Conservation (phyloP, 441 rosid genomes). For the Populus hybrid region DNA sequence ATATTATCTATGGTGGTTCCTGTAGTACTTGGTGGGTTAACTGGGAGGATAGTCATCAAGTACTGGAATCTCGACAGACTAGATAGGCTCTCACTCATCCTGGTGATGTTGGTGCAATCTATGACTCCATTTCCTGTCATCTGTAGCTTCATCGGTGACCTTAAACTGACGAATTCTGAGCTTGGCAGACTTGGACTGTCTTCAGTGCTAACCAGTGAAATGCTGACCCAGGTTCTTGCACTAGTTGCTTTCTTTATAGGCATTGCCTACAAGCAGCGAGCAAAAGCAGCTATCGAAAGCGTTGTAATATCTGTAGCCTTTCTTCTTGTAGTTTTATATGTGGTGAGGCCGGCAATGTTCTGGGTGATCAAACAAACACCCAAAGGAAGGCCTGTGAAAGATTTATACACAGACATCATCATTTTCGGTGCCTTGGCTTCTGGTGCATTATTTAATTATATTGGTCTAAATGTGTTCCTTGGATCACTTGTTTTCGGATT, state of each 20-base stretch:
- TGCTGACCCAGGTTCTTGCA: neutral
- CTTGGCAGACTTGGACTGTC: slow-evolving; percentile 54
- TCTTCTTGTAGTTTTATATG: neutral
- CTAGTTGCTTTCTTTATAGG: neutral
- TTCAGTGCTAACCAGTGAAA: slow-evolving; percentile 28
- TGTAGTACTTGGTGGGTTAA: neutral
- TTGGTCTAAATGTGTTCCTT: slow-evolving; percentile 3
- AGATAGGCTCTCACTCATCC: neutral
- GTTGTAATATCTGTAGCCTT: neutral
- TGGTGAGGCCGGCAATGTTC: slow-evolving; percentile 38
- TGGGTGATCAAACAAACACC: slow-evolving; percentile 43
- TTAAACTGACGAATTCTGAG: slow-evolving; percentile 55
- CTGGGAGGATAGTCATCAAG: neutral
- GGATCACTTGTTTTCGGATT: slow-evolving; percentile 44
- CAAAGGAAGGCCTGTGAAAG: slow-evolving; percentile 38
- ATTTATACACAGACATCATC: slow-evolving; percentile 8
- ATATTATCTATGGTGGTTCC: slow-evolving; percentile 34
- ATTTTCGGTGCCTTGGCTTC: slow-evolving; percentile 21
- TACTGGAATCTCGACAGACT: neutral
- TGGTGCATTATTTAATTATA: neutral
- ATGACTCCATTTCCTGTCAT: slow-evolving; percentile 45
- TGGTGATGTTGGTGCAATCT: slow-evolving; percentile 16
- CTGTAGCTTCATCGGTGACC: slow-evolving; percentile 45
- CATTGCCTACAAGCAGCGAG: neutral
- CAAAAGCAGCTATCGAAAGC: neutral